Conservation (phyloP, 257 asterid genomes). For the Przewalskia tangutica region DNA sequence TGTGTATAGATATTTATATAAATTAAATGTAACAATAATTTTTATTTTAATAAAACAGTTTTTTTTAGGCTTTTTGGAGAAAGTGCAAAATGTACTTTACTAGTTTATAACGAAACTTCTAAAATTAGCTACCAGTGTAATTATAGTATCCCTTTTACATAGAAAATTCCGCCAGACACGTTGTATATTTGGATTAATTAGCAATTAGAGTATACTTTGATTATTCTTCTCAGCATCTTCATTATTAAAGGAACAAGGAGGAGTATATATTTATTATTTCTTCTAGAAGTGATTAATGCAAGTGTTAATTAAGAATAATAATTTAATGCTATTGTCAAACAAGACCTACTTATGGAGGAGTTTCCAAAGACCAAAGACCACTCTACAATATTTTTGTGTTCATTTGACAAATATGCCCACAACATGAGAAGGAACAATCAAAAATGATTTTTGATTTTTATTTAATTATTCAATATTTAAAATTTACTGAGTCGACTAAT, state of each 20-base stretch:
- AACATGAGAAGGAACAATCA: not conserved
- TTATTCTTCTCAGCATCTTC: not conserved
- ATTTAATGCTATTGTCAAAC: not conserved
- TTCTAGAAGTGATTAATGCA: conserved; percentile 3
- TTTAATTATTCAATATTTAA: not conserved
- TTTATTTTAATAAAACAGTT: no score
- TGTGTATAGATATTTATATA: not conserved
- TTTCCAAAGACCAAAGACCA: not conserved
- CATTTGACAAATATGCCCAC: not conserved
- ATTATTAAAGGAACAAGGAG: not conserved
- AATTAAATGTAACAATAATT: not conserved
- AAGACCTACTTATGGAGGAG: conserved; percentile 1
- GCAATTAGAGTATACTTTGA: not conserved
- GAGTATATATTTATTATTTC: not conserved
- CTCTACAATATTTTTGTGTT: not conserved
- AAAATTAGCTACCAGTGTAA: not conserved
- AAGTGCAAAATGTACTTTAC: no score
- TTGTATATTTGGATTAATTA: not conserved
- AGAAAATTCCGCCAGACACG: not conserved
- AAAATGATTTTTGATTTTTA: not conserved
- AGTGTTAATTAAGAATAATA: not conserved
- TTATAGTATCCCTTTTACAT: not conserved
- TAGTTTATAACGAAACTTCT: not conserved
- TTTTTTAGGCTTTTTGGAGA: no score
- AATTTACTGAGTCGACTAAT: not conserved